phyloP scores from a whole-genome alignment of 1,284 basidiomycete species.

The Leccinum solheimii region DNA sequence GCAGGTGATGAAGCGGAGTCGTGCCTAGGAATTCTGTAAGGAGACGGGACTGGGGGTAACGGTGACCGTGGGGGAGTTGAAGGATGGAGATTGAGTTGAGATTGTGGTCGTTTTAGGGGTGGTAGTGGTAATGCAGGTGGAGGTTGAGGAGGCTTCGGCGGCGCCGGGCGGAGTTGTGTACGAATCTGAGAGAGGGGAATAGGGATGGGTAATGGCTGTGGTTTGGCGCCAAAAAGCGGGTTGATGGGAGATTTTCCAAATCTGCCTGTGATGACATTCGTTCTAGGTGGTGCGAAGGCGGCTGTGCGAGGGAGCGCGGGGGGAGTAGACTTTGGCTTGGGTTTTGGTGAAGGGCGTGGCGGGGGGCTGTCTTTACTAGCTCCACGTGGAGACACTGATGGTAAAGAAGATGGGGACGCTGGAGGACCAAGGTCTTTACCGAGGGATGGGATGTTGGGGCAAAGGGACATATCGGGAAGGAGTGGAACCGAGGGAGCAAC shows the following conservation, averaged over 20 bases:
- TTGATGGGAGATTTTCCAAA: slow-evolving; percentile 31
- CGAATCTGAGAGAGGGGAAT: slow-evolving; percentile 33
- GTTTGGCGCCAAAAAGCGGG: slow-evolving; percentile 24
- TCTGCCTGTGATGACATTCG: slow-evolving; percentile 25
- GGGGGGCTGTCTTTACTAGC: slow-evolving; percentile 20
- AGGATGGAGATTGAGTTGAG: slow-evolving; percentile 15
- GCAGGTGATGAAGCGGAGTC: slow-evolving; percentile 3
- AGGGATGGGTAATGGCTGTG: slow-evolving; percentile 31
- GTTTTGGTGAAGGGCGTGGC: slow-evolving; percentile 25
- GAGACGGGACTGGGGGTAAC: slow-evolving; percentile 13
- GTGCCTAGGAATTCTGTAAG: slow-evolving; percentile 3
- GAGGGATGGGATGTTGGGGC: slow-evolving; percentile 9
- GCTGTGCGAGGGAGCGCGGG: slow-evolving; percentile 7
- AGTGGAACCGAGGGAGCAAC: slow-evolving; percentile 6
- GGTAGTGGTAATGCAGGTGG: slow-evolving; percentile 25
- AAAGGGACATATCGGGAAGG: slow-evolving; percentile 13
- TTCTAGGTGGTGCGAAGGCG: slow-evolving; percentile 20
- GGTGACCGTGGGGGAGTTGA: slow-evolving; percentile 6
- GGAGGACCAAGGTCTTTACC: slow-evolving; percentile 14
- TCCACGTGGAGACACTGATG: slow-evolving; percentile 7
- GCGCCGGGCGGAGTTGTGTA: slow-evolving; percentile 32
- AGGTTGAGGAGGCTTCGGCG: slow-evolving; percentile 21
- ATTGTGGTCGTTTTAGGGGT: slow-evolving; percentile 17
- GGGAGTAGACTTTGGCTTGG: slow-evolving; percentile 19
- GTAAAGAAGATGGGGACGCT: slow-evolving; percentile 1